Evolutionary conservation across 73 alveolate species (phyloP).

Genomic region (Paramecium tetraurelia): DNA sequence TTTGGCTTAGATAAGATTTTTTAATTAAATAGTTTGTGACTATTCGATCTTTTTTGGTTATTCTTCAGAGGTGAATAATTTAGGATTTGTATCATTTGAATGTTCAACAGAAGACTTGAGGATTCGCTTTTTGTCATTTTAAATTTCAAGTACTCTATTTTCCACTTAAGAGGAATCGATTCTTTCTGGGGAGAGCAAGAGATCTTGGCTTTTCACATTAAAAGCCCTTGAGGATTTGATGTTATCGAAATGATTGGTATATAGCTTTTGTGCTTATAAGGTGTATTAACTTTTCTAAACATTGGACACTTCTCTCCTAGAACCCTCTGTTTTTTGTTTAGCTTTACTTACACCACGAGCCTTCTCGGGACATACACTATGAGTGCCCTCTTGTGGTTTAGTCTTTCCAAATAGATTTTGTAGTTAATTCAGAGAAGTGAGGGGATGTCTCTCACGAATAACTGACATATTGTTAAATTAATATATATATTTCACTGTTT

Average conservation of each 20-base stretch:
- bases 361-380: neutral
- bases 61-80: neutral
- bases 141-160: neutral
- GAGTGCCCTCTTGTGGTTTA: neutral
- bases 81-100: neutral
- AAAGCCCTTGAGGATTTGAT: neutral
- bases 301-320: neutral
- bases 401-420: neutral
- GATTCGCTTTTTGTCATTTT: neutral
- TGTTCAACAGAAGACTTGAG: neutral
- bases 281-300: neutral
- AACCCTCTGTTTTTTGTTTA: neutral
- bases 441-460: neutral
- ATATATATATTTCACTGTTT: neutral
- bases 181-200: neutral
- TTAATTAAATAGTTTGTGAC: neutral
- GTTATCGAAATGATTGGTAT: neutral
- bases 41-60: neutral
- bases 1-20: neutral
- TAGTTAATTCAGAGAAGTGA: neutral
- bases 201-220: neutral
- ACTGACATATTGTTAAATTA: constrained; percentile 2
- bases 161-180: neutral
- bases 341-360: neutral
- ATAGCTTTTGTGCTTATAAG: neutral